A percentile compares a stretch with the other conserved stretches of the same genome.
phyloP scores from a whole-genome alignment of 495 filamentous ascomycete species.

The Platismatia glauca region DNA sequence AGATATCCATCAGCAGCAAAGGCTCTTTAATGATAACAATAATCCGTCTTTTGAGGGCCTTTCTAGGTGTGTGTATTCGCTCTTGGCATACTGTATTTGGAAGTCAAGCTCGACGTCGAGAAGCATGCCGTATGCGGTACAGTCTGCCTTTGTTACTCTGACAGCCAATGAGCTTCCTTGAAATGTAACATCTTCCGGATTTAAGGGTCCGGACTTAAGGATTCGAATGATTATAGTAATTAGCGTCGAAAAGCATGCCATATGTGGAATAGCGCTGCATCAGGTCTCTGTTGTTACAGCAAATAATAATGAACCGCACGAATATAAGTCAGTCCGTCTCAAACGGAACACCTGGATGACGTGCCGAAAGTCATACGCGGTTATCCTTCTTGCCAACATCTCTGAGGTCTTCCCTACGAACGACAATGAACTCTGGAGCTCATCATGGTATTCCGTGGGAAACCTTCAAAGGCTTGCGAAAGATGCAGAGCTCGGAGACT shows the following conservation, averaged over 20 bases:
- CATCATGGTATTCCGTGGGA: conserved; percentile 15
- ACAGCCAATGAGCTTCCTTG: no score
- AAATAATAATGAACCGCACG: no score
- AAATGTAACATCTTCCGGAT: no score
- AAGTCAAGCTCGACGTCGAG: not conserved
- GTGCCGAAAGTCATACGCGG: no score
- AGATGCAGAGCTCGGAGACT: conserved; percentile 14
- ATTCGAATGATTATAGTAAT: no score
- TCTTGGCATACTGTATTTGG: not conserved
- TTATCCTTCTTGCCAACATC: no score
- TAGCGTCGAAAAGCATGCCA: not conserved
- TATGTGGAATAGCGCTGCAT: not conserved
- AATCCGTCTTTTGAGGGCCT: not conserved
- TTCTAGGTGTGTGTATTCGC: not conserved
- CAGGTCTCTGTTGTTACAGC: no score
- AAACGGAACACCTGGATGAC: not conserved
- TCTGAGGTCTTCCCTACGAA: not conserved
- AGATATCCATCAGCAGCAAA: not conserved
- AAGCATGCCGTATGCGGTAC: conserved; percentile 1
- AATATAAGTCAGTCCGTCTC: not conserved
- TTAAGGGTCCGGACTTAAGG: no score
- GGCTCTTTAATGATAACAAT: not conserved
- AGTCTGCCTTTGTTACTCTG: not conserved
- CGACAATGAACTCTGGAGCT: not conserved
- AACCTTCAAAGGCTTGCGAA: conserved; percentile 14